Conservation (phyloP, 1,284 basidiomycete species). For the Papiliotrema laurentii region DNA sequence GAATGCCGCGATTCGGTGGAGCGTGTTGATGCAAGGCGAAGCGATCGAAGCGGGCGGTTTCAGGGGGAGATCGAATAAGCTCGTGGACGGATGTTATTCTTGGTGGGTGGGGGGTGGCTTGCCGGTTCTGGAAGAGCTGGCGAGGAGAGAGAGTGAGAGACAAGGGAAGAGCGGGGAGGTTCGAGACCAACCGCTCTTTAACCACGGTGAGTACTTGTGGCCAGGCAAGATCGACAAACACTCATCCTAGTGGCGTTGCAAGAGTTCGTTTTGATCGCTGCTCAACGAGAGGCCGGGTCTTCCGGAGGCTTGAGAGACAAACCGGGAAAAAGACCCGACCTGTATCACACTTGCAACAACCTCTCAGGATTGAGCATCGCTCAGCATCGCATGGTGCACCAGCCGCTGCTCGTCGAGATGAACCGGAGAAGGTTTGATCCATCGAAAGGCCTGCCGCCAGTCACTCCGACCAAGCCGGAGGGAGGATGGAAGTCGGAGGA, state of each 20-base stretch:
- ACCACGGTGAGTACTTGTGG: background rate
- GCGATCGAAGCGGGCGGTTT: conserved; percentile 88
- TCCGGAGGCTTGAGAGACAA: conserved; percentile 89
- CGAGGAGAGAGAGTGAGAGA: conserved; percentile 43
- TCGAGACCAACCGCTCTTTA: conserved; percentile 1
- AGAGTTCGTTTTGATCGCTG: conserved; percentile 79
- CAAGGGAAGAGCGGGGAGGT: conserved; percentile 5
- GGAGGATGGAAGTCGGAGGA: conserved; percentile 33
- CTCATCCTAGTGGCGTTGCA: conserved; percentile 61
- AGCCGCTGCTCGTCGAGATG: conserved; percentile 49
- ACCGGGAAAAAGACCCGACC: conserved; percentile 79
- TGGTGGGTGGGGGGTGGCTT: conserved; percentile 98
- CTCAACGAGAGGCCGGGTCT: conserved; percentile 60
- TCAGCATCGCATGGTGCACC: conserved; percentile 67
- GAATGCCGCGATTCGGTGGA: conserved; percentile 69
- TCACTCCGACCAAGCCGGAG: conserved; percentile 16
- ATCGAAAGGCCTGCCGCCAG: conserved; percentile 27
- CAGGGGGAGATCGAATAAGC: conserved; percentile 89
- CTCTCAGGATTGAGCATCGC: conserved; percentile 81
- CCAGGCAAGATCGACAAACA: conserved; percentile 2
- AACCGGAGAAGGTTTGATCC: conserved; percentile 42
- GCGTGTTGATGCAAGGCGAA: conserved; percentile 77
- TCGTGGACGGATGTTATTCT: conserved; percentile 97
- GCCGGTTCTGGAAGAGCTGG: conserved; percentile 64
- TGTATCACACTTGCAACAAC: conserved; percentile 89